Evolutionary conservation across 2,329 filamentous ascomycete species (phyloP).

Genomic region (Arthrobotrys pseudoclavata): DNA sequence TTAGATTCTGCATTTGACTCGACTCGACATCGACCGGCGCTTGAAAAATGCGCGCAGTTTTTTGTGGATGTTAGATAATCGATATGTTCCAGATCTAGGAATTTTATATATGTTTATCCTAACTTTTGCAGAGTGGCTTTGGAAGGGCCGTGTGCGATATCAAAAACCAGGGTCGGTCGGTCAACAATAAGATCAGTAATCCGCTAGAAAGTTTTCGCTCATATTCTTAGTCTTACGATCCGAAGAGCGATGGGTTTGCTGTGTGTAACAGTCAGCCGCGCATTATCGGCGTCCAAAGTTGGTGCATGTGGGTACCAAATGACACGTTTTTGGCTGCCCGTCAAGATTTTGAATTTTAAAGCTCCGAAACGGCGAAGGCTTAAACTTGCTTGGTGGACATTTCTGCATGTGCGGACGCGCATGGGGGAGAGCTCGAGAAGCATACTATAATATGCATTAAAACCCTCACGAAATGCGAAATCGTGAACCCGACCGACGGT

Average conservation of each 20-base stretch:
- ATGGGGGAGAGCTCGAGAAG: not conserved
- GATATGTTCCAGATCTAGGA: not conserved
- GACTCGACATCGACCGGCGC: not conserved
- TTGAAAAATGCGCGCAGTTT: not conserved
- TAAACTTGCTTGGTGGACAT: not conserved
- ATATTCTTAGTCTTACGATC: constrained; percentile 16
- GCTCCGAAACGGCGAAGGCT: not conserved
- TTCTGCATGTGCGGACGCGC: not conserved
- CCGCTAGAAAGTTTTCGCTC: not conserved
- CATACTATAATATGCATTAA: not conserved
- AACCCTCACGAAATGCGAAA: not conserved
- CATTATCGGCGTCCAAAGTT: constrained; percentile 4
- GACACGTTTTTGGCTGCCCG: constrained; percentile 5
- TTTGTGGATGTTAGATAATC: constrained; percentile 3
- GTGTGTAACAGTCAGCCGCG: constrained; percentile 9
- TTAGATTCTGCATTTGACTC: constrained; percentile 58
- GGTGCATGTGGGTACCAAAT: constrained; percentile 10
- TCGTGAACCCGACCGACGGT: not conserved
- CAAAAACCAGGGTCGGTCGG: constrained; percentile 10
- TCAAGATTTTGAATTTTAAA: not conserved
- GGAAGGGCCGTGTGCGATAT: constrained; percentile 34
- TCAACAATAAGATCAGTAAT: constrained; percentile 34
- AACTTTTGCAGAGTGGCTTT: constrained; percentile 9
- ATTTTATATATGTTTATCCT: not conserved
- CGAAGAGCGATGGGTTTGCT: constrained; percentile 50